Base-by-base conservation (phyloP, 805 yeast species). In the Kodamaea nitidulidarum region DNA sequence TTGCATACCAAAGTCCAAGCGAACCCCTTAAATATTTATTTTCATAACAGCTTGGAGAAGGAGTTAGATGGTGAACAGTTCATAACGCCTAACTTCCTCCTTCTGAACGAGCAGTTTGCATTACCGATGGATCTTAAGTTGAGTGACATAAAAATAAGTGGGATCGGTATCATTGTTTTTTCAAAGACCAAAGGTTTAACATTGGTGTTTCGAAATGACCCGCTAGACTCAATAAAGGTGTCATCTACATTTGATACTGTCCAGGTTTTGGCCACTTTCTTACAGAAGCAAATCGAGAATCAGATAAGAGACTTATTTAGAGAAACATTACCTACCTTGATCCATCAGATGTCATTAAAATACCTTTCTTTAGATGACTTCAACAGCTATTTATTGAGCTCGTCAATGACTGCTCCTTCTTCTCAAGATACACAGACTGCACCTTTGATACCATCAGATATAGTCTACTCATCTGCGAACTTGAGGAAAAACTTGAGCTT, bases 181-280 rank as follows among this genome's bases (percentile, higher is more conserved):
- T 78, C 84, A 20, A 81, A 84, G 51, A 71, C 84, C 3, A 86
- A 86, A 53, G 96, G 96, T 1, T 70, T 88, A 41, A 88, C 96
- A 0, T 65, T 88, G 29, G 96, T 88, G 21, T 88, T 88, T 63
- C 75, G 90, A 50, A 88, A 88, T 59, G 96, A 88, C 59, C 96
- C 96, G 0, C 68, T 88, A 40, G 95, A 87, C 49, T 75, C 81
- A 15, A 87, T 88, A 45, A 80, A 79, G 50, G 95, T 88, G 10
- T 78, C 81, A 45, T 84, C 95, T 4, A 82, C 95, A n/a, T 88
- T 88, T 60, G 95, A 88, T 61, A 77, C 80, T 29, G 83, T 88
- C 32, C 84, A 83, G 36, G 88, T 88, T 1, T 76, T 88, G 50
- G 93, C 95, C n/a, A 75, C 78, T 42, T 84, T 86, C 49, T 61